These are phyloP conservation scores for Phaeotremella fagi DNA, from an alignment of 768 basidiomycete species.

Conservation along the genomic window DNA sequence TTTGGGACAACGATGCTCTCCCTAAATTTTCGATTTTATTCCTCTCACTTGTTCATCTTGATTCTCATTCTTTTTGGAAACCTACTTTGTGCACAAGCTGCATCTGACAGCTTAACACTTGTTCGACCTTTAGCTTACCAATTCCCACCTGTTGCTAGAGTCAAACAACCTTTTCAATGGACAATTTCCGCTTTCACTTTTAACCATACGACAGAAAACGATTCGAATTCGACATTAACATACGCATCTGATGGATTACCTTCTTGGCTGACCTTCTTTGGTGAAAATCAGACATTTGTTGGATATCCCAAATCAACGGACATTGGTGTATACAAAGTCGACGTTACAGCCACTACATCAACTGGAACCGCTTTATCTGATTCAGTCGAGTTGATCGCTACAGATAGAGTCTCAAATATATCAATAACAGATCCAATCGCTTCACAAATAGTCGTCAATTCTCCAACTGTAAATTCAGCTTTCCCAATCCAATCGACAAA, in stretches of 20 bases:
- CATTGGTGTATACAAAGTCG: slow-evolving; percentile 55
- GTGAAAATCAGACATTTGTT: slow-evolving; percentile 56
- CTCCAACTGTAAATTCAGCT: slow-evolving; percentile 69
- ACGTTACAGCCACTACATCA: slow-evolving; percentile 59
- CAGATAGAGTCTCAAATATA: slow-evolving; percentile 51
- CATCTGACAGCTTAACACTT: slow-evolving; percentile 35
- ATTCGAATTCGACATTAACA: slow-evolving; percentile 52
- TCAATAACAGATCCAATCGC: slow-evolving; percentile 57
- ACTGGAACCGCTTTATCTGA: slow-evolving; percentile 52
- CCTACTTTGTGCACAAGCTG: neutral
- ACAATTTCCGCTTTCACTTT: slow-evolving; percentile 66
- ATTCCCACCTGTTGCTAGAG: slow-evolving; percentile 69
- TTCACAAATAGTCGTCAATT: slow-evolving; percentile 61
- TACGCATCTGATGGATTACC: slow-evolving; percentile 63
- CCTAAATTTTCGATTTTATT: neutral
- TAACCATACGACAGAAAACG: slow-evolving; percentile 23
- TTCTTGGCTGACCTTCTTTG: slow-evolving; percentile 70
- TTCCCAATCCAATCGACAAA: slow-evolving; percentile 56
- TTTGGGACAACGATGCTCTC: neutral
- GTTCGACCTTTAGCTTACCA: slow-evolving; percentile 62
- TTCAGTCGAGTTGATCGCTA: slow-evolving; percentile 46
- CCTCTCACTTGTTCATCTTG: neutral
- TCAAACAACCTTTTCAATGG: slow-evolving; percentile 64
- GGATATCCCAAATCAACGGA: slow-evolving; percentile 63
- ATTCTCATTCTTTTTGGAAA: too few species aligned